These are phyloP conservation scores for Sparassis latifolia DNA, from an alignment of 1,284 basidiomycete genomes.

Conservation along the genomic window DNA sequence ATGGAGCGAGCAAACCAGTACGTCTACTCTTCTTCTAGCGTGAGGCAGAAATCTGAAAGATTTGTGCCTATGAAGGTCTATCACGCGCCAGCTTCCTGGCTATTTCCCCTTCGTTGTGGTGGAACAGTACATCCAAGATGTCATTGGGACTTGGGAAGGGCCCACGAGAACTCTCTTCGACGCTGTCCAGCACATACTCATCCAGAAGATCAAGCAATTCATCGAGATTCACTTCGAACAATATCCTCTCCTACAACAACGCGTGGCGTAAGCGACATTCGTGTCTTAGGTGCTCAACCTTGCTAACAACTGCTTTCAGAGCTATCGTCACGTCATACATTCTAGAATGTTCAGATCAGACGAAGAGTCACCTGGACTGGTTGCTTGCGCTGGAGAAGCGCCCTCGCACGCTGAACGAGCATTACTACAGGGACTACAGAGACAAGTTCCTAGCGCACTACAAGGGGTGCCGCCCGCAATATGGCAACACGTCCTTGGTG, in stretches of 20 bases:
- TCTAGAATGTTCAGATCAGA: constrained; percentile 8
- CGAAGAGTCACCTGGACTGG: constrained; percentile 29
- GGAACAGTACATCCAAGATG: constrained; percentile 35
- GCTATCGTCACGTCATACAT: constrained; percentile 31
- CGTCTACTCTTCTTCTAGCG: constrained; percentile 10
- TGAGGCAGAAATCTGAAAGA: too few species aligned
- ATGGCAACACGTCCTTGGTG: constrained; percentile 24
- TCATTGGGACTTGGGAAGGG: constrained; percentile 39
- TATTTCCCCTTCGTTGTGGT: constrained; percentile 56
- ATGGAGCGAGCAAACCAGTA: constrained; percentile 41
- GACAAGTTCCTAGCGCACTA: constrained; percentile 50
- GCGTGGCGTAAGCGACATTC: constrained; percentile 37
- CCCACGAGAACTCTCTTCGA: constrained; percentile 46
- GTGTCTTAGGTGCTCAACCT: too few species aligned
- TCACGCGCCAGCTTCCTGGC: constrained; percentile 59
- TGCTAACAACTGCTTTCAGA: constrained; percentile 23
- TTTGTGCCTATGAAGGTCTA: constrained; percentile 43
- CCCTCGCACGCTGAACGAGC: constrained; percentile 54
- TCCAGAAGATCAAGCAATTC: constrained; percentile 32
- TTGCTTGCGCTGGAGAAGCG: constrained; percentile 44
- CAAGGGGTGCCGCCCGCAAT: constrained; percentile 31
- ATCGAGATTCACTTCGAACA: constrained; percentile 39
- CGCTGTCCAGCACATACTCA: constrained; percentile 31
- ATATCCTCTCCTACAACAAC: constrained; percentile 11
- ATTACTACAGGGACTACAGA: constrained; percentile 52